Evolutionary conservation across 148 eudicot species (phyloP), one percentile per base, ranked within the genome.

Genomic region (Rhododendron ferrugineum): DNA sequence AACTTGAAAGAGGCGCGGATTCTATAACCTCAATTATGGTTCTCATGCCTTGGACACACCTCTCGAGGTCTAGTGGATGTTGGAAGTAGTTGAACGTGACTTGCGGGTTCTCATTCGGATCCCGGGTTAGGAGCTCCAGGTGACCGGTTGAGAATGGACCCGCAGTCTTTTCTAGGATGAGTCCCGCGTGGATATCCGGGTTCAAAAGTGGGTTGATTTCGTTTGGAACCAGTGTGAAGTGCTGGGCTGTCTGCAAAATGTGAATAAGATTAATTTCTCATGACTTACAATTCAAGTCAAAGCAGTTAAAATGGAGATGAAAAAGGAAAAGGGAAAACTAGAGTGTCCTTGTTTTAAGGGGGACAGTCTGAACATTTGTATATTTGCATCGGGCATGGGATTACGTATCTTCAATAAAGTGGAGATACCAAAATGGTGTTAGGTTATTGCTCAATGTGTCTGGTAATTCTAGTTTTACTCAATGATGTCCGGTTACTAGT

Each of bases 51-150:
- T 81, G 80, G 56, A 92, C 91, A 28, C 94, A 92, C 81, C 86
- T 84, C 49, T 75, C 42, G 4, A 92, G 86, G 85, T 92, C 94
- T 32, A 84, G 82, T 2, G 91, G 92, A 34, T 92, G 87, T 26
- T 92, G 77, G 86, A 92, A 92, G 87, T 92, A 92, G 90, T 92
- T 92, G 88, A 92, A 92, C 32, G 89, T 91, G n/a, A 92, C 94
- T 0, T 83, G 30, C 0, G 94, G 94, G 83, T 88, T 91, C 22
- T 91, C 92, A 15, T 88, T 78, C 10, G 94, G 92, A 72, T 89
- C 70, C n/a, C 34, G 54, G 76, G 86, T 82, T 34, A 64, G 75
- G 47, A 91, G 88, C 44, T 78, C 86, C 30, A 92, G 88, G 46
- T 87, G 84, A 6, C 92, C 92, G 75, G 89, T 84, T 2, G 94